Percentiles rank a stretch among this genome's conserved stretches.
Conservation (phyloP, 2,329 filamentous ascomycete species). For the Grosmannia clavigera region DNA sequence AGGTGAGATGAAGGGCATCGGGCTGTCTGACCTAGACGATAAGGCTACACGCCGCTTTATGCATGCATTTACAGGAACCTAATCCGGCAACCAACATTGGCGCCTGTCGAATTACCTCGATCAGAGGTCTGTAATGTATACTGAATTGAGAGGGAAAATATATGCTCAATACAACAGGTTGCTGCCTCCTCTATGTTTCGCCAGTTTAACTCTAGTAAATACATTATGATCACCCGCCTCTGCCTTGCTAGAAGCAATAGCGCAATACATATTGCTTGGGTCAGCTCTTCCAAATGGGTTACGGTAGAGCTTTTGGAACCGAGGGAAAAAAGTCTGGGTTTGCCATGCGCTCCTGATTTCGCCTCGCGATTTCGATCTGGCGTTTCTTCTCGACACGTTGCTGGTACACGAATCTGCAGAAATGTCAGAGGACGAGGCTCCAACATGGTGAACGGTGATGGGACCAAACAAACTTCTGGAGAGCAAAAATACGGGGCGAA, state of each 20-base stretch:
- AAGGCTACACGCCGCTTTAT: too few species aligned
- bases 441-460: not conserved
- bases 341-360: constrained; percentile 67
- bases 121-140: too few species aligned
- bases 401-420: constrained; percentile 67
- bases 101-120: too few species aligned
- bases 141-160: too few species aligned
- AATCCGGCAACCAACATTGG: too few species aligned
- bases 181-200: too few species aligned
- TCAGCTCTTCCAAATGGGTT: not conserved
- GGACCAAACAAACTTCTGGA: constrained; percentile 55
- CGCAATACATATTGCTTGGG: not conserved
- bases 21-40: too few species aligned
- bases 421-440: not conserved
- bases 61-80: too few species aligned
- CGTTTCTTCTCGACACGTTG: constrained; percentile 69
- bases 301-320: constrained; percentile 54
- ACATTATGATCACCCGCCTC: too few species aligned
- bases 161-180: too few species aligned
- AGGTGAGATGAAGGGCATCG: too few species aligned
- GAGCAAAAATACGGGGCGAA: constrained; percentile 67
- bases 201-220: too few species aligned
- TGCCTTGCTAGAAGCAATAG: not conserved
- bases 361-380: constrained; percentile 61
- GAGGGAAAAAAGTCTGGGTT: constrained; percentile 74